Evolutionary conservation across 768 basidiomycete genomes (phyloP), one percentile per base, ranked within the genome.

Genomic region (Rhodosporidiobolus sp.): DNA sequence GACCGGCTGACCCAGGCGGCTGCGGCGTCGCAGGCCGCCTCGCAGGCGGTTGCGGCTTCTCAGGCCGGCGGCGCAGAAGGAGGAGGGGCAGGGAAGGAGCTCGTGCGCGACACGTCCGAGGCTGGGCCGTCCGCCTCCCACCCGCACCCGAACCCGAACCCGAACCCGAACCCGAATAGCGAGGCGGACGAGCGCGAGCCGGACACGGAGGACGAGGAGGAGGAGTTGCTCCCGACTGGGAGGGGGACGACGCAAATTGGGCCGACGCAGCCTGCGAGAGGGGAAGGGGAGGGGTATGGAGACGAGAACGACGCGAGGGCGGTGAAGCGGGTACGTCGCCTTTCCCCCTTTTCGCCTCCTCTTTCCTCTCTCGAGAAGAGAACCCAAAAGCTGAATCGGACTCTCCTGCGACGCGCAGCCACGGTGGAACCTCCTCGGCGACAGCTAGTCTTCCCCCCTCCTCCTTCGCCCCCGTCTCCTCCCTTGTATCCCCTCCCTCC

Each of bases 361-460:
- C 58, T 46, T 28, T 12, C 20, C 16, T 24, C 17, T n/a, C n/a
- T n/a, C n/a, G n/a, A n/a, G n/a, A n/a, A n/a, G n/a, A n/a, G n/a
- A n/a, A n/a, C n/a, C n/a, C n/a, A n/a, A n/a, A n/a, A n/a, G n/a
- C n/a, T n/a, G n/a, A n/a, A n/a, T n/a, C n/a, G n/a, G n/a, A n/a
- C n/a, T n/a, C n/a, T n/a, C n/a, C 10, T 26, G 30, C 38, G 10
- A n/a, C 34, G 11, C 28, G 48, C 59, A 72, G 70, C 46, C 70
- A 16, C 59, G 65, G n/a, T 72, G 70, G 70, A 72, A 72, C 35
- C 45, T 72, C 10, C 65, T 72, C 60, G 65, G 61, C 34, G 70
- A 72, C 58, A 46, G 9, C 26, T 57, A n/a, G 54, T 10, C 26
- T n/a, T n/a, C 8, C 3, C 43, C 19, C 32, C 7, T 48, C 35